Conservation (phyloP, 345 rosid genomes). For the Excoecaria cochinchinensis region DNA sequence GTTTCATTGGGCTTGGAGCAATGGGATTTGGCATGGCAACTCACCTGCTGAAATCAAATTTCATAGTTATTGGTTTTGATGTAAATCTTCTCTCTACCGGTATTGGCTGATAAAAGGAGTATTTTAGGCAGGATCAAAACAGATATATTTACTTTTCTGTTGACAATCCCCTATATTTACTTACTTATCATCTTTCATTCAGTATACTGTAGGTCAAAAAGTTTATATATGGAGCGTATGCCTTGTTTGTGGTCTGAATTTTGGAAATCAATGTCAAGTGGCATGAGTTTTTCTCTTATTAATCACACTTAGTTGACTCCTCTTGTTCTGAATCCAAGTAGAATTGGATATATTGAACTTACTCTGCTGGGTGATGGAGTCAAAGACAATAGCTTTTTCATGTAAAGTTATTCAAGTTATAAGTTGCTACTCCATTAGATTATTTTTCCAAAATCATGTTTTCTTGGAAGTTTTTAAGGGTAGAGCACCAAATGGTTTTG, state of each 20-base stretch:
- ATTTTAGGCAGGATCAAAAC: neutral
- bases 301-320: neutral
- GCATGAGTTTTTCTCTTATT: neutral
- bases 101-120: constrained; percentile 1
- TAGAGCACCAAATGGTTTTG: neutral
- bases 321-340: neutral
- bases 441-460: neutral
- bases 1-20: constrained; percentile 98
- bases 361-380: no score
- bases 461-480: neutral
- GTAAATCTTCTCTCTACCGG: constrained; percentile 44
- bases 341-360: neutral
- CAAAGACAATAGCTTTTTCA: neutral
- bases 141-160: neutral
- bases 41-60: constrained; percentile 66
- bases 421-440: neutral
- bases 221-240: neutral
- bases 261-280: neutral
- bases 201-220: neutral
- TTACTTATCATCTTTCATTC: neutral
- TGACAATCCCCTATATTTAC: neutral
- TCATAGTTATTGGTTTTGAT: constrained; percentile 72
- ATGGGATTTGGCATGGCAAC: constrained; percentile 99
- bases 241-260: neutral
- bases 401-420: neutral